A percentile compares a stretch with the other conserved stretches of the same genome.
phyloP scores from a whole-genome alignment of 1,284 basidiomycete species.

The Cutaneotrichosporon curvatum region DNA sequence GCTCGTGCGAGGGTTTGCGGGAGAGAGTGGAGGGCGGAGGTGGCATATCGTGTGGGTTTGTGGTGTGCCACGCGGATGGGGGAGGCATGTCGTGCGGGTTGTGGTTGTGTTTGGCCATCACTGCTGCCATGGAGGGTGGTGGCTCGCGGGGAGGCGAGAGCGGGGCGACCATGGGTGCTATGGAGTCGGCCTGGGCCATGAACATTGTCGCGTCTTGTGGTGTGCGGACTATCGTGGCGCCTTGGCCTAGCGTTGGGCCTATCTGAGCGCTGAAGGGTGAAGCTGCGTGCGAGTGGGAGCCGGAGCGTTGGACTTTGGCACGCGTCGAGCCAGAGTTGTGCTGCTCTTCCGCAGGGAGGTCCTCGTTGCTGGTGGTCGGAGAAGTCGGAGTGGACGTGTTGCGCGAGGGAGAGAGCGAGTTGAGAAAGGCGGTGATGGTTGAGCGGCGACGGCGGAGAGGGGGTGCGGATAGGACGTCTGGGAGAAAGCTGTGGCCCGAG shows the following conservation, averaged over 20 bases:
- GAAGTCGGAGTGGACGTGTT: not conserved
- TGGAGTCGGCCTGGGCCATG: constrained; percentile 16
- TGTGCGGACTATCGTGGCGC: constrained; percentile 26
- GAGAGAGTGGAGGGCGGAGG: too few species aligned
- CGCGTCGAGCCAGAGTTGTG: too few species aligned
- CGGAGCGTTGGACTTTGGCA: constrained; percentile 11
- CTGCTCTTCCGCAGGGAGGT: not conserved
- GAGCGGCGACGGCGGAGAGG: not conserved
- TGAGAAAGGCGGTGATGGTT: not conserved
- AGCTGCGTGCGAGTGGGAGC: constrained; percentile 11
- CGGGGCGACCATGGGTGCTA: too few species aligned
- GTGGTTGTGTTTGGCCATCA: too few species aligned
- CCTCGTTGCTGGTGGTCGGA: not conserved
- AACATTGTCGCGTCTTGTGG: constrained; percentile 25
- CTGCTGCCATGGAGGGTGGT: too few species aligned
- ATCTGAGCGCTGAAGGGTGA: not conserved
- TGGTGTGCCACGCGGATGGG: too few species aligned
- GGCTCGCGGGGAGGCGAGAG: too few species aligned
- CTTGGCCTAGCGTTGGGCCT: constrained; percentile 10
- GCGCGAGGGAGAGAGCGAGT: not conserved
- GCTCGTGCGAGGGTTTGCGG: too few species aligned
- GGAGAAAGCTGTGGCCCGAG: not conserved
- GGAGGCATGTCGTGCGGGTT: too few species aligned
- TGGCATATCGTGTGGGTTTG: too few species aligned
- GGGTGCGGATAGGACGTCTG: not conserved